Evolutionary conservation across 2,329 filamentous ascomycete genomes (phyloP), one percentile per base, ranked within the genome.

Genomic region (Salinomyces thailandicus): DNA sequence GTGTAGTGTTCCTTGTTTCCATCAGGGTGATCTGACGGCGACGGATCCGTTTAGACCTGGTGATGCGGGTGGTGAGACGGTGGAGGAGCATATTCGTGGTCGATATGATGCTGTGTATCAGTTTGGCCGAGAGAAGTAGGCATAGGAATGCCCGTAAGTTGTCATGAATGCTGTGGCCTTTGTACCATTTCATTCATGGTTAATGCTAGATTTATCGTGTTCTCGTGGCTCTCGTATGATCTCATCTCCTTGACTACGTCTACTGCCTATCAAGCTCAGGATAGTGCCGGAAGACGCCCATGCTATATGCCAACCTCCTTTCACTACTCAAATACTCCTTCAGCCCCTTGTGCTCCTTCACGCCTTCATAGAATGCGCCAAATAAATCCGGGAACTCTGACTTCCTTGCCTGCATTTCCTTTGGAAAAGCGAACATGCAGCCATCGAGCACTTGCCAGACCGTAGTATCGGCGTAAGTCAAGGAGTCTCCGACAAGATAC

Each of bases 391-490:
- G 60, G 44, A 76, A 84, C 29, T 79, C 69, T 31, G 67, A 61
- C 55, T 72, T 69, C 35, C 76, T 58, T 19, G 64, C 67, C 41
- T 63, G 60, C 49, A 81, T 57, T 22, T 81, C 75, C 48, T 78
- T 82, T 1, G 79, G 80, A 49, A 86, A 87, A 11, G 81, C 77
- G 58, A 72, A 81, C 33, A 67, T 64, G 26, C 75, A 59, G 29
- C 67, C 66, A 45, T 65, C 62, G 20, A 69, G 36, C 12, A 79
- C 76, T 60, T 85, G 81, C 65, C 80, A 87, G 1, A 86, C 54
- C 2, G 81, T 78, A 33, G 81, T 63, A 54, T 89, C 83, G 11
- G 81, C 83, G 57, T 81, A 84, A 0, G 75, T 82, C 44, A 87
- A 47, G 43, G 63, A 62, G 0, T 66, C 69, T 0, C 77, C 79